Conservation (phyloP, 805 yeast species). For the Starmerella riodocensis region DNA sequence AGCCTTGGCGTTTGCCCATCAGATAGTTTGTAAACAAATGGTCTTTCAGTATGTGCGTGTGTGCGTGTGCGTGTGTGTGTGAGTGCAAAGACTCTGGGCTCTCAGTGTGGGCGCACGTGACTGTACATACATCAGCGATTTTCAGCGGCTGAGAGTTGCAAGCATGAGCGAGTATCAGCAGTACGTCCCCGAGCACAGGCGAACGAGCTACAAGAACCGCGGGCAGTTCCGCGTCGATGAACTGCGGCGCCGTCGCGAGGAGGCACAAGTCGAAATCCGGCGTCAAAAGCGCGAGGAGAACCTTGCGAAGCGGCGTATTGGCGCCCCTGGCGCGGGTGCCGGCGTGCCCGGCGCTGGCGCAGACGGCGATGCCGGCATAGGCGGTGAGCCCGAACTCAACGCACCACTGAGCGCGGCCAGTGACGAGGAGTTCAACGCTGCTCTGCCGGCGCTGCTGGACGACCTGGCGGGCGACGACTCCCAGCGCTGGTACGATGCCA, state of each 20-base stretch:
- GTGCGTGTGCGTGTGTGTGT: too few species aligned
- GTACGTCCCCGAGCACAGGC: slow-evolving; percentile 94
- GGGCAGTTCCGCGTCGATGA: slow-evolving; percentile 91
- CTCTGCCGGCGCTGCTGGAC: slow-evolving; percentile 75
- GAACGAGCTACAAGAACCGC: slow-evolving; percentile 89
- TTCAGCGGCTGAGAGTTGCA: too few species aligned
- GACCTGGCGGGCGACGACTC: slow-evolving; percentile 62
- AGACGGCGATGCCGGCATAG: too few species aligned
- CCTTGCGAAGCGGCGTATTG: slow-evolving; percentile 80
- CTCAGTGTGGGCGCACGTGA: too few species aligned
- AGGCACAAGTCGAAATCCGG: slow-evolving; percentile 89
- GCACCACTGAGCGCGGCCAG: slow-evolving; percentile 30
- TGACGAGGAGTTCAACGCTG: slow-evolving; percentile 21
- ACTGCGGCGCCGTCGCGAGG: slow-evolving; percentile 94
- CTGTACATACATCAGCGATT: too few species aligned
- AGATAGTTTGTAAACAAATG: too few species aligned
- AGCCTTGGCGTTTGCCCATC: too few species aligned
- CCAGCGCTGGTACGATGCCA: slow-evolving; percentile 73
- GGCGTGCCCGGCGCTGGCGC: too few species aligned
- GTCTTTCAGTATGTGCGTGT: too few species aligned
- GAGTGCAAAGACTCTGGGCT: too few species aligned
- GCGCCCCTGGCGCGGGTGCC: slow-evolving; percentile 21
- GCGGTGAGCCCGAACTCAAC: slow-evolving; percentile 45
- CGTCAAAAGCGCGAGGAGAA: slow-evolving; percentile 95
- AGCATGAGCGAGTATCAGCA: slow-evolving; percentile 31